A percentile compares a stretch with the other conserved stretches of the same genome.
phyloP scores from a whole-genome alignment of 192 early-diverging fungal species.

The Endogone sp. region DNA sequence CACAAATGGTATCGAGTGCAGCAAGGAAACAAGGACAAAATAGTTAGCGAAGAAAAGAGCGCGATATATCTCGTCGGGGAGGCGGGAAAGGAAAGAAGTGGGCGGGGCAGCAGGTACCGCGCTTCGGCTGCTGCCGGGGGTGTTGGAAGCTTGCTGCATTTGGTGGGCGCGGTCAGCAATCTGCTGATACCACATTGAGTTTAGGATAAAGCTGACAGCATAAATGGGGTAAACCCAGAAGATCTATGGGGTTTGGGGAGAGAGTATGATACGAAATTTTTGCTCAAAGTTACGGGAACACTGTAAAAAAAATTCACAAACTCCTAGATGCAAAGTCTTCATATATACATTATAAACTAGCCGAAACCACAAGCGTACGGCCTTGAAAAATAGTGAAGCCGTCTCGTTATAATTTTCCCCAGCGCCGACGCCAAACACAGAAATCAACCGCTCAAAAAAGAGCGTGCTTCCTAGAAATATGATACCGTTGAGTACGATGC shows the following conservation, averaged over 20 bases:
- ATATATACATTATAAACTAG: constrained; percentile 24
- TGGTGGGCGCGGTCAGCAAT: constrained; percentile 49
- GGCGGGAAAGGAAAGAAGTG: background rate
- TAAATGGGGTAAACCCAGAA: constrained; percentile 60
- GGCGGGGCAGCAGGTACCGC: too few relatives aligned
- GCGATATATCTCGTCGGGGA: constrained; percentile 40
- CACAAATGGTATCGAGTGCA: constrained; percentile 34
- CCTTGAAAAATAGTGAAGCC: constrained; percentile 12
- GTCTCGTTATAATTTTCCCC: background rate
- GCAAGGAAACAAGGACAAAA: constrained; percentile 22
- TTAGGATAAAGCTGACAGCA: constrained; percentile 43
- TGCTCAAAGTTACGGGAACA: too few relatives aligned
- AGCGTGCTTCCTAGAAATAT: constrained; percentile 52
- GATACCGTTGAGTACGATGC: constrained; percentile 44
- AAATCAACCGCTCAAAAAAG: constrained; percentile 31
- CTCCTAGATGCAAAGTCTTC: too few relatives aligned
- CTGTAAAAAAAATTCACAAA: too few relatives aligned
- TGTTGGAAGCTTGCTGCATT: constrained; percentile 22
- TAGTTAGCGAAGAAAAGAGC: constrained; percentile 42
- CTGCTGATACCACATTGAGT: constrained; percentile 49
- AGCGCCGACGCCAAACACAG: constrained; percentile 2
- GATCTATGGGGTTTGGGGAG: constrained; percentile 14
- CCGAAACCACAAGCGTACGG: constrained; percentile 11
- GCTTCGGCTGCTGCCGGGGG: background rate
- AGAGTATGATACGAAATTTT: constrained; percentile 1